Base-by-base conservation (phyloP, 192 early-diverging fungal species). In the Powellomyces hirtus region DNA sequence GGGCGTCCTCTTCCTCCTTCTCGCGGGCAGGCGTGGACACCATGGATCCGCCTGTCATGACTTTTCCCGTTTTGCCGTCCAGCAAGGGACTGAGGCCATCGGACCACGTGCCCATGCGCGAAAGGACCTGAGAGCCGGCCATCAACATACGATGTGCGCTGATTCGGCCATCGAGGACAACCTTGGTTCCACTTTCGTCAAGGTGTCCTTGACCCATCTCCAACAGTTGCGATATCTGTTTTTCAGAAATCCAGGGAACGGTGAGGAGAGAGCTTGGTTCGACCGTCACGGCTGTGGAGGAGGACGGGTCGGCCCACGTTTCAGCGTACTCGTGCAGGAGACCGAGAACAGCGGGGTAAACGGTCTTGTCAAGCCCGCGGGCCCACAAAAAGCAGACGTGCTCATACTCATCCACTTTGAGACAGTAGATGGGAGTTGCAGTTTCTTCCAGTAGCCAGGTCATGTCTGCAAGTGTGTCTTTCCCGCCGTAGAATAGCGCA, bases 401-500 rank as follows among this genome's bases (percentile, higher is more conserved):
- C 71, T 71, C 70, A 29, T 72, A 72, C 44, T 72, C 79, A 52
- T 81, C 74, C 20, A 82, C 56, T 27, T 80, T 56, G 16, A 82
- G 44, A 30, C 69, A 72, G 38, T 75, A 80, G 0, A 77, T 70
- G 22, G 77, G 75, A 11, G 68, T 72, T 0, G 72, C 68, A 11
- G 68, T 64, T 40, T 77, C 63, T 22, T 50, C 30, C 40, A 79
- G 53, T 29, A 79, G 50, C 69, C 73, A 82, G 6, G 86, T 59
- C 33, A 92, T 86, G 36, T 93, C 86, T 0, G 93, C 90, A 14
- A 97, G 78, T 1, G 90, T 90, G 63, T 97, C 94, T 14, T 86
- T 81, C 8, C 91, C 89, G 38, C 95, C 95, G 63, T 96, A 91
- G 76, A 97, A 97, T 46, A 97, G 74, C 4, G 91, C 92, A n/a